Base-by-base conservation (phyloP, 805 yeast genomes). In the Starmerella vaccinii region DNA sequence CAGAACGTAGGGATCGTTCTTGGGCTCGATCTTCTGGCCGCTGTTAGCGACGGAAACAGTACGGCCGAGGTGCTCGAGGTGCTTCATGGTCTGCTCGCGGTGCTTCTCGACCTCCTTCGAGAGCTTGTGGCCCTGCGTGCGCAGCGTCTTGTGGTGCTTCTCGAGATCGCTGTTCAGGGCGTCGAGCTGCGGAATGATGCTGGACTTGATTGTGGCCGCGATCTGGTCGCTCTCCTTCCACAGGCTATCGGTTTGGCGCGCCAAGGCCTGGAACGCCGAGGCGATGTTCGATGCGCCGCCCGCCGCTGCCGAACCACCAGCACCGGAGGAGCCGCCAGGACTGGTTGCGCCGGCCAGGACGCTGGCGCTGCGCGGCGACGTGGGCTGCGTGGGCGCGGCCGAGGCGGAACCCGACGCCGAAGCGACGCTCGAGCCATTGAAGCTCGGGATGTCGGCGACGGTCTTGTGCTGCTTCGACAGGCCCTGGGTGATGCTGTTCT, bases 1-100 rank as follows among this genome's bases (percentile, higher is more conserved):
- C 44, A 68, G 56, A 24, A 73, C 58, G 55, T 71, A 76, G 4
- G 81, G 81, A 57, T 76, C 81, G 35, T 60, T 60, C 46, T 63
- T 62, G 44, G 68, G 67, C 26, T 73, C 76, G 2, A 65, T 53
- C 53, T 64, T 68, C 38, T 57, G 52, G 18, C 56, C 50, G 37
- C 68, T 67, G 8, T 65, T 44, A 13, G 70, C 65, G 18, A 57
- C 49, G 29, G 61, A 61, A 4, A 50, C 49, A 22, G 57, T 16
- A 27, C 67, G 62, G 21, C 55, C 56, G n/a, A 70, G 60, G 21
- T 59, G 59, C 55, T 67, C 71, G 29, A 75, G 59, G 18, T 68
- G 70, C 58, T 68, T 71, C 49, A 64, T 63, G 5, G 74, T 69
- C 18, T 34, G 32, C 32, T 52, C 57, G 24, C 68, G 64, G 19